These are phyloP conservation scores for Trichosporon sp. DNA, from an alignment of 1,284 basidiomycete species.

Conservation along the genomic window DNA sequence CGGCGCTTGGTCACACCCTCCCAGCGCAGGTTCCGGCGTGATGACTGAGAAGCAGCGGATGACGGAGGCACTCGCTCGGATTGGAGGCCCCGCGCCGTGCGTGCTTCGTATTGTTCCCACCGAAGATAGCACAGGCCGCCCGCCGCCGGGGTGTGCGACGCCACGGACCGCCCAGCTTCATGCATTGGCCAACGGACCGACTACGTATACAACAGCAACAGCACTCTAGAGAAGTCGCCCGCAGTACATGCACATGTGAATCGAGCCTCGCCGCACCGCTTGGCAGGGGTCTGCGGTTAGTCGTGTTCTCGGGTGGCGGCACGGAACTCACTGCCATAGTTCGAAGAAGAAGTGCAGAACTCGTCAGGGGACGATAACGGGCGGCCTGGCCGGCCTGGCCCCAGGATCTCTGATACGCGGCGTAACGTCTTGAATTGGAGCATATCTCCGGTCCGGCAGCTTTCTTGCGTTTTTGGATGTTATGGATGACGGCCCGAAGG, in stretches of 20 bases:
- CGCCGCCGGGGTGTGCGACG: not conserved
- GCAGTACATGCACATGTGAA: not conserved
- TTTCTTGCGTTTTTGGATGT: not conserved
- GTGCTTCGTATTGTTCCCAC: not conserved
- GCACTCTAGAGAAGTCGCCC: not conserved
- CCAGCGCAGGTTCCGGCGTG: not conserved
- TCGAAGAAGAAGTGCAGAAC: not conserved
- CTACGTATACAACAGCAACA: not conserved
- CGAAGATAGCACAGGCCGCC: not conserved
- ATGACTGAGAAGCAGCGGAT: not conserved
- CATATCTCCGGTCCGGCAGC: not conserved
- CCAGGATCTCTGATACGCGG: not conserved
- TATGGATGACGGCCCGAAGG: not conserved
- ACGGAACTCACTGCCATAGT: not conserved
- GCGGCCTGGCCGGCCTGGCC: not conserved
- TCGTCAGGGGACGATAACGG: conserved; percentile 2
- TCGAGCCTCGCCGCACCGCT: not conserved
- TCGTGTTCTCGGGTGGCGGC: not conserved
- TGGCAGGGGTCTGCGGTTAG: not conserved
- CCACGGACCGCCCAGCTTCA: not conserved
- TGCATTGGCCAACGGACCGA: not conserved
- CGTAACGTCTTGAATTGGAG: not conserved
- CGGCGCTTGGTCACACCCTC: not conserved
- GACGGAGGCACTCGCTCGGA: not conserved
- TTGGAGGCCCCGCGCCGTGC: not conserved